Conservation (phyloP, 306 rosid species). For the Calophaca sinica region DNA sequence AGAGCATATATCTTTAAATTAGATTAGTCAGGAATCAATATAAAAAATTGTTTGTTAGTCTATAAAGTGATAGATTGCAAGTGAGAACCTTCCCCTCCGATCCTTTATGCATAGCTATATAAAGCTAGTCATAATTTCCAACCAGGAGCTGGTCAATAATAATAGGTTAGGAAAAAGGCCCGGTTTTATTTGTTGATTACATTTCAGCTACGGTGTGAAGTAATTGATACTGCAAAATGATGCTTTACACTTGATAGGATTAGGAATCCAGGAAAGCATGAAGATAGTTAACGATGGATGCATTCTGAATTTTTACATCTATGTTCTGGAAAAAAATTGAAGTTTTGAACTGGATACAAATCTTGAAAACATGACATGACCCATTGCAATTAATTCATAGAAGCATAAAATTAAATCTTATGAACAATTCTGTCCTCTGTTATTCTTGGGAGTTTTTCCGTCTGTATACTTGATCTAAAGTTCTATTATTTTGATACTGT, state of each 20-base stretch:
- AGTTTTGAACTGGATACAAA: slow-evolving; percentile 15
- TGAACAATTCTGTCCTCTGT: not conserved
- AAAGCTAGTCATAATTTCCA: not conserved
- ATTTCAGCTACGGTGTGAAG: slow-evolving; percentile 3
- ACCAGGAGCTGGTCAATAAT: slow-evolving; percentile 1
- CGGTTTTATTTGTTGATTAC: not conserved
- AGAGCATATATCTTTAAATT: not conserved
- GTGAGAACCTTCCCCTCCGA: slow-evolving; percentile 25
- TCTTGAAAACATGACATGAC: not conserved
- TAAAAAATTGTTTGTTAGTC: not conserved
- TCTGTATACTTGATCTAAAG: slow-evolving; percentile 5
- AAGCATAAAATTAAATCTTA: slow-evolving; percentile 20
- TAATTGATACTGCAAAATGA: not conserved
- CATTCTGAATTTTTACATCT: slow-evolving; percentile 19
- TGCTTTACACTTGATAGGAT: slow-evolving; percentile 1
- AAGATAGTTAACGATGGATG: slow-evolving; percentile 8
- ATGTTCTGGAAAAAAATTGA: not conserved
- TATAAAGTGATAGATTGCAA: slow-evolving; percentile 25
- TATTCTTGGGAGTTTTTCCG: not conserved
- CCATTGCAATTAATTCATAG: slow-evolving; percentile 14
- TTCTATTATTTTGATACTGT: not conserved
- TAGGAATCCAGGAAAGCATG: not conserved
- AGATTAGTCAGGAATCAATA: not conserved
- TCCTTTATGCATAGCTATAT: slow-evolving; percentile 16
- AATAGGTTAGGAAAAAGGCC: slow-evolving; percentile 2